Percentiles rank a stretch among this genome's conserved stretches.
Conservation (phyloP, 176 grass and related monocot genomes). For the Zoysia japonica region DNA sequence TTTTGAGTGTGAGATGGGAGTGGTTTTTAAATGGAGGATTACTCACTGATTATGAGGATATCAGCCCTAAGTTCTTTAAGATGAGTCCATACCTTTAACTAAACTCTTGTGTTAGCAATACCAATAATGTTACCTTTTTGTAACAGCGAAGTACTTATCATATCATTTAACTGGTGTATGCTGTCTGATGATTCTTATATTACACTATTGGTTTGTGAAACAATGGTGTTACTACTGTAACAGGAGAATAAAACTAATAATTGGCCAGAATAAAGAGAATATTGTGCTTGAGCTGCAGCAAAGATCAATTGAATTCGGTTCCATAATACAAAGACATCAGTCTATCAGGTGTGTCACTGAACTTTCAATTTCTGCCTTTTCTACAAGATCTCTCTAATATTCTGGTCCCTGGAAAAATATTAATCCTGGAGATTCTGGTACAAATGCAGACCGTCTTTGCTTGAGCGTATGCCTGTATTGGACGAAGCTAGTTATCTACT, state of each 20-base stretch:
- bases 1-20: neutral
- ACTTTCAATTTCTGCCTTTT: constrained; percentile 19
- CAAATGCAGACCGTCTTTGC: constrained; percentile 77
- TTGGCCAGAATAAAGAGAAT: constrained; percentile 74
- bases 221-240: constrained; percentile 29
- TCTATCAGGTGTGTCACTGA: constrained; percentile 70
- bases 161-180: constrained; percentile 17
- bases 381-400: neutral
- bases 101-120: constrained; percentile 15
- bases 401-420: constrained; percentile 16
- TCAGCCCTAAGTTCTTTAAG: neutral
- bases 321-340: constrained; percentile 91
- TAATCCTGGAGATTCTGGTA: constrained; percentile 28
- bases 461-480: constrained; percentile 94
- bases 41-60: neutral
- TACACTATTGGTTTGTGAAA: constrained; percentile 24
- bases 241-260: constrained; percentile 88
- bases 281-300: constrained; percentile 91
- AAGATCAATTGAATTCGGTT: constrained; percentile 96
- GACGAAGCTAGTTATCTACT: constrained; percentile 78
- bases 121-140: neutral
- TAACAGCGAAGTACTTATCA: constrained; percentile 14
- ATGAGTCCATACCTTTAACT: neutral
- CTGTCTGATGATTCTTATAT: constrained; percentile 2
- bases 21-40: neutral